Base-by-base conservation (phyloP, 306 rosid genomes). In the Trifolium pratense region DNA sequence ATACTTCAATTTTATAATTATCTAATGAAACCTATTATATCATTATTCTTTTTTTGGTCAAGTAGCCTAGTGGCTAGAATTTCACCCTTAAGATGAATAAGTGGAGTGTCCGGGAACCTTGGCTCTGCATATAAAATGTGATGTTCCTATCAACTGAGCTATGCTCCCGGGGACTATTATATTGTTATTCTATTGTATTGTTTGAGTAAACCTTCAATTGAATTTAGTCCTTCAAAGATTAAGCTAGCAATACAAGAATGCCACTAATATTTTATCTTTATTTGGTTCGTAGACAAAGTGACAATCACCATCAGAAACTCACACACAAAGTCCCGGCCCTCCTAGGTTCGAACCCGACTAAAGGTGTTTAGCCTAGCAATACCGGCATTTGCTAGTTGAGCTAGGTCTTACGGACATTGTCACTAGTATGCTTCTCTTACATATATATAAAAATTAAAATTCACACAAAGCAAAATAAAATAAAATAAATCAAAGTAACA, bases 11-110 rank as follows among this genome's bases (percentile, higher is more conserved):
- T 59, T 55, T 43, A 57, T 14, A 11, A 51, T 69, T 18, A 69
- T 36, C 56, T 8, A 74, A 74, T 55, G 70, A 65, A 57, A 45
- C 17, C 49, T 43, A 14, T 42, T 42, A 40, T 5, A 20, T 66
- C 13, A 42, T 6, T 6, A 6, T 34, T 6, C 1, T 34, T 34
- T 34, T 34, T 34, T 26, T 26, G 31, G 31, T 26, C 31, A 26
- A 26, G 31, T 26, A 26, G 31, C 31, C 3, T 3, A 25, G 3
- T 25, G 3, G 3, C 29, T 1, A 25, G 2, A 25, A 25, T 25
- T 25, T 25, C 29, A 25, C 29, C 3, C 29, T 25, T 25, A 25
- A 25, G 29, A 3, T 25, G 3, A 25, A 25, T 25, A 25, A 25
- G 29, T 25, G 3, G 29, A 3, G 29, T 25, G 29, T 25, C 25